Evolutionary conservation across 805 yeast genomes (phyloP).

Genomic region (Candida loeiensis): DNA sequence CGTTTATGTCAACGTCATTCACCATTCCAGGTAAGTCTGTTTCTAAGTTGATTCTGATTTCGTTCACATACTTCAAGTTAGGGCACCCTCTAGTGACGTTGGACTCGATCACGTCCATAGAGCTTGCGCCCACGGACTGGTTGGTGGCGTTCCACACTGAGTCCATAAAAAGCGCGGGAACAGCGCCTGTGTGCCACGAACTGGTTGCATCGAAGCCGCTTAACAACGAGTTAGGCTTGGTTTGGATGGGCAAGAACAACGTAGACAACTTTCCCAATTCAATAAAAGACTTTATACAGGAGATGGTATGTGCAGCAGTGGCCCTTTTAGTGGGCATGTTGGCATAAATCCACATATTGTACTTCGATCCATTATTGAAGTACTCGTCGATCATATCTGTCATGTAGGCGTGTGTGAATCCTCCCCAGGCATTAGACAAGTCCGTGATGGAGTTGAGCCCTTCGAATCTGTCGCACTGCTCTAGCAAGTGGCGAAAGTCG

Average conservation of each 20-base stretch:
- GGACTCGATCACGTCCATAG: slow-evolving; percentile 45
- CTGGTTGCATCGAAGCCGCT: slow-evolving; percentile 16
- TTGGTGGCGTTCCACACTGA: slow-evolving; percentile 45
- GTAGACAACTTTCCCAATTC: slow-evolving; percentile 48
- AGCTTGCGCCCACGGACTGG: slow-evolving; percentile 26
- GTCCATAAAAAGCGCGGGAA: slow-evolving; percentile 28
- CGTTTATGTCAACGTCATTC: slow-evolving; percentile 15
- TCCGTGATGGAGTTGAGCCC: slow-evolving; percentile 74
- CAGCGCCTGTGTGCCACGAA: slow-evolving; percentile 42
- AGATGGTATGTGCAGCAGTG: slow-evolving; percentile 20
- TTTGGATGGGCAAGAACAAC: slow-evolving; percentile 50
- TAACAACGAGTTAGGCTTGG: slow-evolving; percentile 3
- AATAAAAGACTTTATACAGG: slow-evolving; percentile 45
- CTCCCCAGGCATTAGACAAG: slow-evolving; percentile 81
- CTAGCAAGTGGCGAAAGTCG: slow-evolving; percentile 60
- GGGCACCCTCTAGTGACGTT: slow-evolving; percentile 40
- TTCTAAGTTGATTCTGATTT: slow-evolving; percentile 20
- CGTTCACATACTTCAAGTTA: slow-evolving; percentile 47
- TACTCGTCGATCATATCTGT: slow-evolving; percentile 66
- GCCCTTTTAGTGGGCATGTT: slow-evolving; percentile 37
- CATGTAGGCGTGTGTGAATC: slow-evolving; percentile 54
- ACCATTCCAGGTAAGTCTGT: slow-evolving; percentile 10
- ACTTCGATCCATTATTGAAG: slow-evolving; percentile 39
- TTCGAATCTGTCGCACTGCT: slow-evolving; percentile 67
- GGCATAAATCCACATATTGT: slow-evolving; percentile 36